phyloP scores from a whole-genome alignment of 2,329 filamentous ascomycete genomes.

The Meredithiella fracta region DNA sequence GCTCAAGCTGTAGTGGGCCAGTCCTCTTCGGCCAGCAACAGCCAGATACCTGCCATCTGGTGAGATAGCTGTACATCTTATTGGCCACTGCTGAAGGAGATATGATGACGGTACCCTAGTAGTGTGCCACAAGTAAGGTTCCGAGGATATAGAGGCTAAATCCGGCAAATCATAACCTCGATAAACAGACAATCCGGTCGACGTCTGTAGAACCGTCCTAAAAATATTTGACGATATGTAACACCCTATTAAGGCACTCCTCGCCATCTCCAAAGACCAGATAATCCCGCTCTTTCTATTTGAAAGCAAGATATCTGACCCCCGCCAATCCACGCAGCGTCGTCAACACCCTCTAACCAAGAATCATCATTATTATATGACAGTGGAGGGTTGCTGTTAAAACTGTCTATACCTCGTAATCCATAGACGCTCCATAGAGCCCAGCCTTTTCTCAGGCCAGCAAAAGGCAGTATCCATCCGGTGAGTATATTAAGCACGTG shows the following conservation, averaged over 20 bases:
- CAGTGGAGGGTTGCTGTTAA: slow-evolving; percentile 49
- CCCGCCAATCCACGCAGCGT: slow-evolving; percentile 73
- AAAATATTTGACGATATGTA: slow-evolving; percentile 85
- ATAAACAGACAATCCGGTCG: slow-evolving; percentile 78
- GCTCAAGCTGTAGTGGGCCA: slow-evolving; percentile 89
- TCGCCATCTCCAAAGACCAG: slow-evolving; percentile 81
- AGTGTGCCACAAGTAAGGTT: slow-evolving; percentile 89
- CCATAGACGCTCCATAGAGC: slow-evolving; percentile 95
- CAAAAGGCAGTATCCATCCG: slow-evolving; percentile 95
- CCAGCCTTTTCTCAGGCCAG: slow-evolving; percentile 85
- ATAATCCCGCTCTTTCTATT: slow-evolving; percentile 57
- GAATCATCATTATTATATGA: slow-evolving; percentile 55
- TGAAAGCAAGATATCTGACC: slow-evolving; percentile 73
- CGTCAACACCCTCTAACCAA: slow-evolving; percentile 66
- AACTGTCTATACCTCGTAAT: slow-evolving; percentile 73
- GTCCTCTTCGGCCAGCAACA: slow-evolving; percentile 78
- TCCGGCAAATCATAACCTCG: slow-evolving; percentile 84
- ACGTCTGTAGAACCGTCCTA: slow-evolving; percentile 75
- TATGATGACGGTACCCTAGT: slow-evolving; percentile 73
- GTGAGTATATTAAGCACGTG: slow-evolving; percentile 68
- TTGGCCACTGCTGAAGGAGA: slow-evolving; percentile 83
- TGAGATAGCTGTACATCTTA: slow-evolving; percentile 72
- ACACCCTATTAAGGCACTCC: slow-evolving; percentile 82
- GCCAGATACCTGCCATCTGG: slow-evolving; percentile 87
- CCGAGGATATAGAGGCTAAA: slow-evolving; percentile 77